Conservation (phyloP, 2,329 filamentous ascomycete species). For the Dothideomycetes sp. region DNA sequence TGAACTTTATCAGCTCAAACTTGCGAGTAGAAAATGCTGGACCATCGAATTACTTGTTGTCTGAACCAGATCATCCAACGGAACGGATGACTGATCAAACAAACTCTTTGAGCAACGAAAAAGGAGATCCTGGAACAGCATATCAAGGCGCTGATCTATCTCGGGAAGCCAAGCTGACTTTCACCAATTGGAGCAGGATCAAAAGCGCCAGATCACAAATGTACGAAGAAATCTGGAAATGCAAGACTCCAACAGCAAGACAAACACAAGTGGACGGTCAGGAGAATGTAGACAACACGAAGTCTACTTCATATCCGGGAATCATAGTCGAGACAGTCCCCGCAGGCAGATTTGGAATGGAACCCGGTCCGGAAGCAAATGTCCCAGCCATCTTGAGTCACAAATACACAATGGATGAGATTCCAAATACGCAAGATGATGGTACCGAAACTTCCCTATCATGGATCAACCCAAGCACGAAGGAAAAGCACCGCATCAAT, state of each 20-base stretch:
- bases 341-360: not conserved
- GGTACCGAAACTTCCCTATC: slow-evolving; percentile 22
- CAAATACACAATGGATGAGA: no score
- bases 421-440: not conserved
- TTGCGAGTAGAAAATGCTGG: no score
- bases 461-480: slow-evolving; percentile 57
- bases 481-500: slow-evolving; percentile 44
- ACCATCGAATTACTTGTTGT: no score
- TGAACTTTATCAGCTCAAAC: no score
- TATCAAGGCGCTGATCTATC: no score
- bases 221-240: slow-evolving; percentile 21
- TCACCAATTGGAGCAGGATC: slow-evolving; percentile 36
- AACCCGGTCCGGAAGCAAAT: not conserved
- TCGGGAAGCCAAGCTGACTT: slow-evolving; percentile 5
- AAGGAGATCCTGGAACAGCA: no score
- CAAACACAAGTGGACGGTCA: not conserved
- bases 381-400: not conserved
- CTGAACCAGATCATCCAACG: no score
- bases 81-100: no score
- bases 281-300: not conserved
- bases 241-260: slow-evolving; percentile 2
- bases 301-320: not conserved
- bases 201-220: slow-evolving; percentile 32
- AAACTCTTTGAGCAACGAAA: no score
- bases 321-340: not conserved